Evolutionary conservation across 352 stramenopile species (phyloP), one percentile per base, ranked within the genome.

Genomic region (Phytophthora cryptogea): DNA sequence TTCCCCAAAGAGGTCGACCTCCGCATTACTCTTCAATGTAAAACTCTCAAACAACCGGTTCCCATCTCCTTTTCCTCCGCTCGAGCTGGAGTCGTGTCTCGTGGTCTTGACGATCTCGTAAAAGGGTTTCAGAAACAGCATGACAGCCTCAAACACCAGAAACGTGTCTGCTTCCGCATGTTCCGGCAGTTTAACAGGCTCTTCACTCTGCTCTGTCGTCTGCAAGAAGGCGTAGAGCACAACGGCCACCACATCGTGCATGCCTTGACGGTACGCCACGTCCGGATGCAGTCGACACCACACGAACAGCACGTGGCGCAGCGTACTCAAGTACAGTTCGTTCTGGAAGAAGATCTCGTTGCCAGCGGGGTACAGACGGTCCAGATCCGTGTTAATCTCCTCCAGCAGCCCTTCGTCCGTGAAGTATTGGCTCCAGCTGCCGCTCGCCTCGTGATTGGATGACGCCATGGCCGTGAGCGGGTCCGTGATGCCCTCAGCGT

Each of bases 341-440:
- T 90, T 88, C 48, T 92, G 83, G 58, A 94, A 94, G 42, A 89
- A 89, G 8, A 28, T 70, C 54, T 94, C 85, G 20, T 90, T 88
- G 28, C 85, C 85, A 1, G 73, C 68, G 2, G 85, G 85, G 46
- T 88, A 92, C 33, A 94, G 54, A 5, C 83, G 79, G 37, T 92
- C 76, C 33, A 94, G 49, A 46, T 94, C 85, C 33, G 76, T 92
- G 51, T 94, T 90, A 59, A 94, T 94, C 61, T 92, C 85, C 32
- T 89, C 72, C 32, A 92, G 45, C 23, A 94, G 52, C 8, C 58
- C 73, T 11, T 90, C 85, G 48, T 94, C 78, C 26, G 59, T 83
- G 54, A 89, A 91, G 44, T 78, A 89, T 55, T 91, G 80, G 10
- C 63, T 73, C 80, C 82, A 91, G 31, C n/a, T 45, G 30, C 42